Evolutionary conservation across 805 yeast species (phyloP).

Genomic region (Candida rishiriensis): DNA sequence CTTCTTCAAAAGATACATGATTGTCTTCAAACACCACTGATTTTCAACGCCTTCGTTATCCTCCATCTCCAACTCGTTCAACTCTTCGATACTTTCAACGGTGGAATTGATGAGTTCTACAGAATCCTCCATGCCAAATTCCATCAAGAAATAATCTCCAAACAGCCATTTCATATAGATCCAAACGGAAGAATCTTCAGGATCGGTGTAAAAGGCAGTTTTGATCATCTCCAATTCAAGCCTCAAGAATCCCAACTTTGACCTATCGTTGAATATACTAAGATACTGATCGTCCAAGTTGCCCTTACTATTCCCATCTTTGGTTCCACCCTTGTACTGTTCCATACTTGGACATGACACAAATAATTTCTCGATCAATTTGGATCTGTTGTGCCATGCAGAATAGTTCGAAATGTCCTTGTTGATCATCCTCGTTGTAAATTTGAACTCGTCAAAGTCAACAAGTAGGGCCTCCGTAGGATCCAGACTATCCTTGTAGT

Average conservation of each 20-base stretch:
- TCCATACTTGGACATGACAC: constrained; percentile 12
- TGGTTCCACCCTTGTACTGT: constrained; percentile 5
- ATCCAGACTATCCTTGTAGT: constrained; percentile 15
- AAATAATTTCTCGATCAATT: constrained; percentile 54
- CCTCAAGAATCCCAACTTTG: constrained; percentile 31
- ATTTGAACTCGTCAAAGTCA: constrained; percentile 56
- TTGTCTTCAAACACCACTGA: constrained; percentile 70
- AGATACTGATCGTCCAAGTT: constrained; percentile 11
- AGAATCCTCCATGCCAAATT: constrained; percentile 24
- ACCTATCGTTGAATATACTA: constrained; percentile 12
- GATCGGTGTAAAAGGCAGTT: constrained; percentile 87
- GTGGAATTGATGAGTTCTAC: constrained; percentile 40
- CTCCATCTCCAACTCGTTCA: constrained; percentile 68
- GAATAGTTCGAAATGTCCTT: constrained; percentile 86
- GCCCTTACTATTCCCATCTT: no score
- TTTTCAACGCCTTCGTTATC: constrained; percentile 55
- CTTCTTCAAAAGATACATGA: constrained; percentile 42
- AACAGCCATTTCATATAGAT: constrained; percentile 79
- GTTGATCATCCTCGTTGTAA: constrained; percentile 74
- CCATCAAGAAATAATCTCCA: constrained; percentile 37
- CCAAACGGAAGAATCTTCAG: constrained; percentile 94
- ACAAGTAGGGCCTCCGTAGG: constrained; percentile 15
- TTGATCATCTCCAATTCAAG: constrained; percentile 66
- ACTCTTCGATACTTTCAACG: constrained; percentile 47
- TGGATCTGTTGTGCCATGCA: constrained; percentile 91